Evolutionary conservation across 2,329 filamentous ascomycete genomes (phyloP), one percentile per base, ranked within the genome.

Genomic region (Xylogone sp.): DNA sequence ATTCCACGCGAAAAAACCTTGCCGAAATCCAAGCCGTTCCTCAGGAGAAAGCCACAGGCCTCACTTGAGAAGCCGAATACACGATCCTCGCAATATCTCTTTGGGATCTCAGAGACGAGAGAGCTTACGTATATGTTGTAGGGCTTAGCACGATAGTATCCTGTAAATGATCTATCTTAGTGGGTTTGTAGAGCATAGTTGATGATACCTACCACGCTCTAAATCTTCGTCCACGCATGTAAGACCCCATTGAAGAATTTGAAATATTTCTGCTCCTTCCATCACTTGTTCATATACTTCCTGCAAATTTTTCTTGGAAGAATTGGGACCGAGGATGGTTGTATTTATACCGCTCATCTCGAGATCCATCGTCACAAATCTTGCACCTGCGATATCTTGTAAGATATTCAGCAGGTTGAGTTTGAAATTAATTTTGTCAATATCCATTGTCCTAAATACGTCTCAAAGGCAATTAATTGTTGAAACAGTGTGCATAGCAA

Each of bases 41-140:
- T 71, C 9, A 81, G 65, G 7, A 88, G 68, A 53, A 87, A 87
- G n/a, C 81, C 75, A 31, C 79, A 74, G 0, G 84, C 82, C 74
- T 58, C 51, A 22, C 52, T 59, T 8, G 55, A 64, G 52, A 66
- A 69, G 18, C 73, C 73, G 61, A 84, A 81, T 48, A 76, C 75
- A n/a, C 84, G 75, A 39, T 39, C 34, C n/a, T 39, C 8, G n/a
- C n/a, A 39, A 16, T 39, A 13, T 16, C 34, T 39, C 13, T 39
- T 39, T 7, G 34, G n/a, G n/a, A 39, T 39, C 56, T 84, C 80
- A 20, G 72, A 66, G 22, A 79, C 65, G 9, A 84, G 62, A 1
- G 84, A 84, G 55, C 72, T 82, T 48, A 88, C 63, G 57, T 78
- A 74, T 66, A 87, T 75, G 65, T 87, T 87, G 70, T 84, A 87